phyloP scores from a whole-genome alignment of 768 basidiomycete species.

The Pholiota molesta region DNA sequence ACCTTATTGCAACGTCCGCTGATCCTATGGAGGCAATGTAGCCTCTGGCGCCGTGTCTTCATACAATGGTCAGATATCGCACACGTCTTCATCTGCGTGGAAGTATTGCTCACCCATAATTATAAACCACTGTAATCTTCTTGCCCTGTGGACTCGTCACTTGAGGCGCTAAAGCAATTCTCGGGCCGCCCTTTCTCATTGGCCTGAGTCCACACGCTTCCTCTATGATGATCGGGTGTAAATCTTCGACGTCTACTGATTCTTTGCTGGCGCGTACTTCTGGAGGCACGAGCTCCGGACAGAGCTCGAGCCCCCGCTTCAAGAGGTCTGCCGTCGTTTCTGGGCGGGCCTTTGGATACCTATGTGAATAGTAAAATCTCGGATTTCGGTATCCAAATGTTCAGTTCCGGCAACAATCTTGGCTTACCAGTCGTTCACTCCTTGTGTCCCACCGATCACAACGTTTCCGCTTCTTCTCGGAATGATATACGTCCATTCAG shows the following conservation, averaged over 20 bases:
- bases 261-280: conserved; percentile 42
- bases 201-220: conserved; percentile 67
- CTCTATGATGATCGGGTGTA: conserved; percentile 48
- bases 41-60: conserved; percentile 18
- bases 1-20: conserved; percentile 11
- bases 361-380: conserved; percentile 21
- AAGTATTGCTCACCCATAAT: conserved; percentile 55
- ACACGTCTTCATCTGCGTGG: neutral
- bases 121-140: conserved; percentile 21
- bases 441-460: conserved; percentile 64
- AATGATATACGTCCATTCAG: conserved; percentile 65
- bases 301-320: conserved; percentile 48
- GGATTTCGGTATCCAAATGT: neutral
- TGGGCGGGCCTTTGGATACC: conserved; percentile 67
- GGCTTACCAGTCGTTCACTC: conserved; percentile 59
- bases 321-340: conserved; percentile 67
- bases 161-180: conserved; percentile 35
- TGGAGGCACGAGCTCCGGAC: conserved; percentile 61
- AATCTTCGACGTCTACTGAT: conserved; percentile 47
- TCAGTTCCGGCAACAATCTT: neutral
- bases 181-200: conserved; percentile 62
- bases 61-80: neutral
- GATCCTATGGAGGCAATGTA: conserved; percentile 20
- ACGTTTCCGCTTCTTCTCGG: conserved; percentile 61
- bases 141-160: conserved; percentile 6